Conservation (phyloP, 2,329 filamentous ascomycete genomes). For the Penicillium brasilianum region DNA sequence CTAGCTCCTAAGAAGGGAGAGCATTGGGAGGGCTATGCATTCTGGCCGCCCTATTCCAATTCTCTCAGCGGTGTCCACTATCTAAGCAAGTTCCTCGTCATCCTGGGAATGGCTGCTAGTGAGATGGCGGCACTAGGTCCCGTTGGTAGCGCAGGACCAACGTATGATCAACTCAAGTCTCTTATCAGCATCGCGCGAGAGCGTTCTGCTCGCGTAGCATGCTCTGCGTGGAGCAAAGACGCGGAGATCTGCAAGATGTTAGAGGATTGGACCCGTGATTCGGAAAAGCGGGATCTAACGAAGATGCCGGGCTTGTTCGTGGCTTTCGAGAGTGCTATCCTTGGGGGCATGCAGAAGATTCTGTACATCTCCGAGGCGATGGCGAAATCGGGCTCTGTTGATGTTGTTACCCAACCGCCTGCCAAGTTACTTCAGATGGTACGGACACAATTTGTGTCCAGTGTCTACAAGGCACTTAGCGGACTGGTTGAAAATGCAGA, state of each 20-base stretch:
- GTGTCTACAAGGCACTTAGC: constrained; percentile 89
- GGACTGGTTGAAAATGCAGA: constrained; percentile 98
- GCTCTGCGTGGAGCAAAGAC: constrained; percentile 90
- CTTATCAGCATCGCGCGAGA: constrained; percentile 82
- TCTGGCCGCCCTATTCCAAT: constrained; percentile 94
- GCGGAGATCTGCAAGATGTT: constrained; percentile 89
- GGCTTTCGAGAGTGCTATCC: constrained; percentile 79
- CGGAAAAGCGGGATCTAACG: constrained; percentile 83
- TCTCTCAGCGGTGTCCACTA: constrained; percentile 92
- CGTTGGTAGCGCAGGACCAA: constrained; percentile 60
- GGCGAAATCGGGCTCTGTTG: constrained; percentile 71
- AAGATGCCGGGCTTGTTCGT: constrained; percentile 87
- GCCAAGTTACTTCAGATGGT: constrained; percentile 90
- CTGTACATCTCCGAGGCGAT: constrained; percentile 88
- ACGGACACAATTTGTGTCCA: constrained; percentile 87
- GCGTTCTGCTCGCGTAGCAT: constrained; percentile 81
- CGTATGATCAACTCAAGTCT: constrained; percentile 73
- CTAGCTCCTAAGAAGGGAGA: constrained; percentile 80
- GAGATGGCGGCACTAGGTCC: constrained; percentile 80
- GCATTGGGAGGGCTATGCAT: constrained; percentile 90
- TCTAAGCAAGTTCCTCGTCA: constrained; percentile 76
- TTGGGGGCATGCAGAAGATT: constrained; percentile 91
- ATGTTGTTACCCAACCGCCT: constrained; percentile 83
- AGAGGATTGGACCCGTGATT: constrained; percentile 88
- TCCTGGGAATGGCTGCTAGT: constrained; percentile 84